Evolutionary conservation across 768 basidiomycete genomes (phyloP).

Genomic region (Rhodotorula babjevae): DNA sequence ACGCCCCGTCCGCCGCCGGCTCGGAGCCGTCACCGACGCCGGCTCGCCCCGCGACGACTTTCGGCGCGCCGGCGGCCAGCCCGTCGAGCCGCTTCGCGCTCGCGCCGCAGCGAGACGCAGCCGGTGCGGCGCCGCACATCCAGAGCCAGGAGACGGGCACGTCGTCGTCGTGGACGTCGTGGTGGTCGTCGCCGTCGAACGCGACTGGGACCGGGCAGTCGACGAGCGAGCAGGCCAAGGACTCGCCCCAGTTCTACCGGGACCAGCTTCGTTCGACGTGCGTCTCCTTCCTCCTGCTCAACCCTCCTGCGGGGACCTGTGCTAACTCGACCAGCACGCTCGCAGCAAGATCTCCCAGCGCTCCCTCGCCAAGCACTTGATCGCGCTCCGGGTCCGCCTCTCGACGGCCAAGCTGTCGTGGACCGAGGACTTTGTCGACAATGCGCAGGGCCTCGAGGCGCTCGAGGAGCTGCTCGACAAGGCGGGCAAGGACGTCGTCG

Average conservation of each 20-base stretch:
- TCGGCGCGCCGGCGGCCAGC: neutral
- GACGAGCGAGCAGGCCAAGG: constrained; percentile 22
- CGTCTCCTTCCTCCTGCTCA: neutral
- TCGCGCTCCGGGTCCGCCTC: constrained; percentile 75
- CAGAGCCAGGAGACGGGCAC: constrained; percentile 14
- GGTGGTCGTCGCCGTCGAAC: constrained; percentile 33
- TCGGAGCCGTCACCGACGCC: constrained; percentile 8
- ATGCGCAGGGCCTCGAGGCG: constrained; percentile 62
- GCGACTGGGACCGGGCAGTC: constrained; percentile 21
- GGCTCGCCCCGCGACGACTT: constrained; percentile 21
- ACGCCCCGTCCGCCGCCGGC: constrained; percentile 5
- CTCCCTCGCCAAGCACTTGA: constrained; percentile 69
- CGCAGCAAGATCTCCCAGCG: constrained; percentile 54
- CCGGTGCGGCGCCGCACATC: constrained; percentile 50
- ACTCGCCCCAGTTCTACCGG: constrained; percentile 59
- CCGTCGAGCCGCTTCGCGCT: neutral
- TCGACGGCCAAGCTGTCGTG: constrained; percentile 75
- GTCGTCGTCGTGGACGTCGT: constrained; percentile 27
- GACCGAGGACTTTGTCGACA: constrained; percentile 69
- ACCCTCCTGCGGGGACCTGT: too few species aligned
- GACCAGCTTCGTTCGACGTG: constrained; percentile 56
- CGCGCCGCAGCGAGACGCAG: too few species aligned
- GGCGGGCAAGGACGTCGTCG: constrained; percentile 54
- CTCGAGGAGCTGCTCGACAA: constrained; percentile 59
- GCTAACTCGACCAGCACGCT: too few species aligned